Base-by-base conservation (phyloP, 495 filamentous ascomycete species). In the Tuber indicum region DNA sequence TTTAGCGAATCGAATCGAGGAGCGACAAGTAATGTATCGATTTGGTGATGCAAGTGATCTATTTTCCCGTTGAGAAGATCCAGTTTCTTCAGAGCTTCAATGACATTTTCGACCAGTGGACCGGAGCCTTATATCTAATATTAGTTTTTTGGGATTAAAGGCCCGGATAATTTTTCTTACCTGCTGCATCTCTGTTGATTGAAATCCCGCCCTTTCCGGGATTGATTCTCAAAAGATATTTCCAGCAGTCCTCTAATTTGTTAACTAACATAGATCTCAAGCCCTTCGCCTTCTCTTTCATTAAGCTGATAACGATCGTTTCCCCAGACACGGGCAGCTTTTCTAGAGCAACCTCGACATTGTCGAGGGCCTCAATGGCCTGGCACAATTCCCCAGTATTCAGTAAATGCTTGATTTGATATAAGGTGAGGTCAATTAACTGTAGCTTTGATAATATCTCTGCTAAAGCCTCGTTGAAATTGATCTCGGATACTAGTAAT, bases 391-490 rank as follows among this genome's bases (percentile, higher is more conserved):
- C 76, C 45, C 74, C 75, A 39, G 76, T 58, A 14, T 69, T 43
- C 12, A 70, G 71, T 43, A 77, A 43, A 16, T 26, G 43, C 69
- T 78, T 78, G 9, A 75, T 78, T 43, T 83, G 81, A 1, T 39
- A 47, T 70, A 83, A 42, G 14, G 81, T 83, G 12, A 78, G 75
- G 45, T 83, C 83, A 17, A 86, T 85, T 49, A 83, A 76, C 39
- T 83, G 84, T 5, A 92, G 81, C 43, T 86, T 85, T 79, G 89
- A 87, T 62, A 92, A 83, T 10, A 87, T 87, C 26, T 82, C 82
- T 32, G 86, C 84, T 58, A 93, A 85, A 32, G 86, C 86, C 80
- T 89, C 85, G 78, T 91, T 92, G 85, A 92, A 93, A n/a, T 84
- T 82, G 21, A 92, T 87, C 82, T 93, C 91, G 23, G 85, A 87